Evolutionary conservation across 2,329 filamentous ascomycete genomes (phyloP).

Genomic region (Colletotrichum orbiculare): DNA sequence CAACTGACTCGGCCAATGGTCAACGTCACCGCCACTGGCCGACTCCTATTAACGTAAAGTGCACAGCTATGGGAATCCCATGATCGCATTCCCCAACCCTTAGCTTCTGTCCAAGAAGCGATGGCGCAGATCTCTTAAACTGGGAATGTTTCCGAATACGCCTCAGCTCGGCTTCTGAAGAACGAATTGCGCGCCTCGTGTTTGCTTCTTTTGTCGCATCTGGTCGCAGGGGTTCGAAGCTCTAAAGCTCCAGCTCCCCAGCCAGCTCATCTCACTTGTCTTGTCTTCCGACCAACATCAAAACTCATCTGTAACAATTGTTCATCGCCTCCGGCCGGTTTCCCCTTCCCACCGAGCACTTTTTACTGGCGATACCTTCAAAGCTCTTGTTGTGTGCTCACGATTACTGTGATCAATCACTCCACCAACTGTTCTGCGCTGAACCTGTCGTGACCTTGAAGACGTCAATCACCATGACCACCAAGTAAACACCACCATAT

Average conservation of each 20-base stretch:
- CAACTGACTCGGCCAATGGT: slow-evolving; percentile 8
- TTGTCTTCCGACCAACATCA: neutral
- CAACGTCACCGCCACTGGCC: slow-evolving; percentile 22
- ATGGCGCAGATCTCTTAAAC: neutral
- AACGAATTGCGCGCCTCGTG: too few species aligned
- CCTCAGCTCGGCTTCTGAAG: neutral
- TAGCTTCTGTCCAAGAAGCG: neutral
- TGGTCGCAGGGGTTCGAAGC: neutral
- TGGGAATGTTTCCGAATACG: neutral
- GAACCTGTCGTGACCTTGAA: too few species aligned
- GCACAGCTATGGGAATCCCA: slow-evolving; percentile 12
- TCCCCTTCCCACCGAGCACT: slow-evolving; percentile 5
- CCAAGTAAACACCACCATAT: slow-evolving; percentile 6
- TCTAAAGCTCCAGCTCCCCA: slow-evolving; percentile 3
- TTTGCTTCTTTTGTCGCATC: slow-evolving; percentile 11
- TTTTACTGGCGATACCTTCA: neutral
- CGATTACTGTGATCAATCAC: neutral
- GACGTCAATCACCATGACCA: slow-evolving; percentile 7
- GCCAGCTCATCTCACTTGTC: slow-evolving; percentile 9
- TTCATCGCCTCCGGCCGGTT: slow-evolving; percentile 13
- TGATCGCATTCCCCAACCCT: neutral
- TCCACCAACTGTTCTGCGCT: neutral
- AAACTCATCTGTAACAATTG: slow-evolving; percentile 31
- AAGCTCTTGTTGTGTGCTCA: too few species aligned
- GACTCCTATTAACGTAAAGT: neutral